Evolutionary conservation across 2,329 filamentous ascomycete genomes (phyloP), one percentile per base, ranked within the genome.

Genomic region (Beauveria medogensis): DNA sequence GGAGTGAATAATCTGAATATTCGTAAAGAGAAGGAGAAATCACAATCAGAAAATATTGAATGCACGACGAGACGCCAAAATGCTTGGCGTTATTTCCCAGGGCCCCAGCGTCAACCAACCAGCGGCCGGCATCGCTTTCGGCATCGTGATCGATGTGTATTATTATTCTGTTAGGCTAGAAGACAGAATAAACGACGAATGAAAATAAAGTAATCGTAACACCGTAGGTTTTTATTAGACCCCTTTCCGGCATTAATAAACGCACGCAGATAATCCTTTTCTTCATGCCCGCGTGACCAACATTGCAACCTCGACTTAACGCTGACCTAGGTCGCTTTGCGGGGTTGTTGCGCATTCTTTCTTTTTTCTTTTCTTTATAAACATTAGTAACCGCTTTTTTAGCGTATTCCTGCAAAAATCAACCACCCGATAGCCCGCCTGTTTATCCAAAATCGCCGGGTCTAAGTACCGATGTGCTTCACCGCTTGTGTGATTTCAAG

Each of bases 21-120:
- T 30, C 9, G 30, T 30, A 5, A 46, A 22, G 10, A 24, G n/a
- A 46, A 46, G 20, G n/a, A 24, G 24, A 53, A 40, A 30, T n/a
- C 10, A 18, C 16, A 26, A 54, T 6, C 26, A 41, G 16, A 50
- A 46, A 34, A 26, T 7, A 30, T 10, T 16, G 7, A 8, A 51
- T 46, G 47, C 48, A 52, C 56, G 37, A 59, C 53, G 48, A 30
- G 48, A 52, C 56, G 56, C 56, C 52, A 59, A 59, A 59, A 46
- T 40, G 10, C 56, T 59, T 59, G 56, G 56, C 56, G 56, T 59
- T 59, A 59, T 59, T 59, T 59, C 56, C 56, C 56, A 16, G n/a
- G 5, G 56, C 30, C 47, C 48, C 37, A 28, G 6, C 10, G 2
- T 14, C 26, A 14, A 7, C 55, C 55, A 58, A 58, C 30, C 47